Evolutionary conservation across 805 yeast genomes (phyloP).

Genomic region (Starmera dryadoides): DNA sequence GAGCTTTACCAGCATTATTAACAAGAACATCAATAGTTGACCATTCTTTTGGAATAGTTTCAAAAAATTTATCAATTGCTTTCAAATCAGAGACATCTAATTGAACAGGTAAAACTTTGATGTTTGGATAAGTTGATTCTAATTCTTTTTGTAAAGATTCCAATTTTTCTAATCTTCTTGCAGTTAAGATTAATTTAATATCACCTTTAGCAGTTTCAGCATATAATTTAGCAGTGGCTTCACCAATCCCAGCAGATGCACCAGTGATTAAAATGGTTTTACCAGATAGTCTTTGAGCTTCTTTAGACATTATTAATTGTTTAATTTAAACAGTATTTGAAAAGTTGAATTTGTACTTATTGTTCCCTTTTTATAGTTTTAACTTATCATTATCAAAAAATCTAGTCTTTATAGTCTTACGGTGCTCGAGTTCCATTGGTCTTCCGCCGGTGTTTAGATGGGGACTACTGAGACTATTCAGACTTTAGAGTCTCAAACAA

Average conservation of each 20-base stretch:
- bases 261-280: slow-evolving; percentile 88
- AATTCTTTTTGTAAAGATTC: slow-evolving; percentile 41
- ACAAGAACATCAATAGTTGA: slow-evolving; percentile 58
- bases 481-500: too few species aligned
- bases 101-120: slow-evolving; percentile 36
- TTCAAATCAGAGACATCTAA: slow-evolving; percentile 54
- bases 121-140: slow-evolving; percentile 35
- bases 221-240: slow-evolving; percentile 82
- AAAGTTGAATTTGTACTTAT: too few species aligned
- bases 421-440: too few species aligned
- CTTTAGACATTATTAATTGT: too few species aligned
- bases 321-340: too few species aligned
- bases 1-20: slow-evolving; percentile 76
- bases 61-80: slow-evolving; percentile 44
- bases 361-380: too few species aligned
- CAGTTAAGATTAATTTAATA: slow-evolving; percentile 64
- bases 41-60: slow-evolving; percentile 49
- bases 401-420: too few species aligned
- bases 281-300: slow-evolving; percentile 74
- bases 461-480: too few species aligned
- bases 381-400: too few species aligned
- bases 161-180: slow-evolving; percentile 66
- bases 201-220: slow-evolving; percentile 71
- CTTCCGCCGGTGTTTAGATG: too few species aligned
- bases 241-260: slow-evolving; percentile 94